phyloP scores from a whole-genome alignment of 2,329 filamentous ascomycete genomes.

The Ophiostoma sp. region DNA sequence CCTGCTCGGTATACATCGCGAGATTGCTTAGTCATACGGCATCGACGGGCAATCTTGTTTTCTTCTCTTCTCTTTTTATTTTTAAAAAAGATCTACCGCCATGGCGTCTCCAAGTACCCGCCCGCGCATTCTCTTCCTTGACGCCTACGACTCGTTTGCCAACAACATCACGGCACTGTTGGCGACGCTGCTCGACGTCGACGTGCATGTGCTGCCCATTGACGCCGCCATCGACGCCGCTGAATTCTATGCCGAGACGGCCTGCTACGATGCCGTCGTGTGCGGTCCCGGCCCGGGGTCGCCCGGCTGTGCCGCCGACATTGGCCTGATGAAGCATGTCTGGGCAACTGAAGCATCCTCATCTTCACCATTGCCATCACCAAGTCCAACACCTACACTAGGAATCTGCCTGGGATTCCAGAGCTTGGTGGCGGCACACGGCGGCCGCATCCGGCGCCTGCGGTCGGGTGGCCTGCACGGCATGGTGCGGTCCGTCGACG shows the following conservation, averaged over 20 bases:
- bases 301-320: constrained; percentile 64
- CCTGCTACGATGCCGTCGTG: constrained; percentile 74
- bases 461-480: constrained; percentile 69
- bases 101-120: constrained; percentile 5
- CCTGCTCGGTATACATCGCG: neutral
- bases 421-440: constrained; percentile 65
- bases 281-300: constrained; percentile 87
- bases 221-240: constrained; percentile 48
- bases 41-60: neutral
- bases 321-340: constrained; percentile 73
- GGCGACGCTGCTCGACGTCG: constrained; percentile 59
- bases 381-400: constrained; percentile 55
- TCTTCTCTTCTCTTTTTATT: neutral
- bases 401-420: constrained; percentile 90
- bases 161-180: constrained; percentile 89
- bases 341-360: constrained; percentile 49
- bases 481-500: constrained; percentile 54
- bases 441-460: constrained; percentile 56
- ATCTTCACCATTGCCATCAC: neutral
- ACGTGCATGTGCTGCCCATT: constrained; percentile 68
- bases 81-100: neutral
- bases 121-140: constrained; percentile 70
- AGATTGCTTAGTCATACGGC: constrained; percentile 5
- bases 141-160: constrained; percentile 95
- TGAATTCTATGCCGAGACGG: constrained; percentile 47